These are phyloP conservation scores for Mixia osmundae DNA, from an alignment of 1,284 basidiomycete genomes.

Conservation along the genomic window DNA sequence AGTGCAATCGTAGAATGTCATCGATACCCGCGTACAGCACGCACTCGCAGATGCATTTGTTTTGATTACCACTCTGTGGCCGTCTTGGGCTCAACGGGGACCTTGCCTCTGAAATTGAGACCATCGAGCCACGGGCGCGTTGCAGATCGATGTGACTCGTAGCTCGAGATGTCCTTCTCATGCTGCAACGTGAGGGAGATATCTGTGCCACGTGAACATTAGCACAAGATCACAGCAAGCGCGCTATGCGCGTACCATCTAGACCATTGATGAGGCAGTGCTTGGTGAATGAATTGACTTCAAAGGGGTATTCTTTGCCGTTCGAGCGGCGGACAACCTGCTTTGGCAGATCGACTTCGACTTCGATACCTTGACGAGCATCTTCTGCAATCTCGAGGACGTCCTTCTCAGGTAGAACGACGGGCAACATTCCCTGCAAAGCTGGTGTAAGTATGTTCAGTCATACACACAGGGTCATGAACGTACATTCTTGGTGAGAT, in stretches of 20 bases:
- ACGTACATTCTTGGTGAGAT: slow-evolving; percentile 8
- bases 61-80: too few relatives aligned
- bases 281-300: slow-evolving; percentile 62
- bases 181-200: slow-evolving; percentile 74
- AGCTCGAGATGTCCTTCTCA: slow-evolving; percentile 38
- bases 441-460: neutral
- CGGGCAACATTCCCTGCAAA: slow-evolving; percentile 78
- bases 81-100: too few relatives aligned
- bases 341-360: slow-evolving; percentile 77
- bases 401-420: slow-evolving; percentile 48
- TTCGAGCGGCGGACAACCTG: slow-evolving; percentile 53
- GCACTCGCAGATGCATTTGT: too few relatives aligned
- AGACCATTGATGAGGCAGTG: slow-evolving; percentile 81
- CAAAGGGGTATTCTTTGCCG: slow-evolving; percentile 51
- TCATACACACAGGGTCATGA: too few relatives aligned
- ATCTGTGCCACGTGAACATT: slow-evolving; percentile 48
- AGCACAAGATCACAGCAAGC: neutral
- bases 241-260: slow-evolving; percentile 44
- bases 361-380: slow-evolving; percentile 49
- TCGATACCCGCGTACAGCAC: too few relatives aligned
- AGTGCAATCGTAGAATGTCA: too few relatives aligned
- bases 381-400: slow-evolving; percentile 55
- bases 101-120: too few relatives aligned
- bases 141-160: slow-evolving; percentile 49
- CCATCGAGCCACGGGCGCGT: slow-evolving; percentile 87